A percentile compares a stretch with the other conserved stretches of the same genome.
These are phyloP conservation scores for Volutella citrinella DNA, from an alignment of 2,329 filamentous ascomycete genomes.

Conservation along the genomic window DNA sequence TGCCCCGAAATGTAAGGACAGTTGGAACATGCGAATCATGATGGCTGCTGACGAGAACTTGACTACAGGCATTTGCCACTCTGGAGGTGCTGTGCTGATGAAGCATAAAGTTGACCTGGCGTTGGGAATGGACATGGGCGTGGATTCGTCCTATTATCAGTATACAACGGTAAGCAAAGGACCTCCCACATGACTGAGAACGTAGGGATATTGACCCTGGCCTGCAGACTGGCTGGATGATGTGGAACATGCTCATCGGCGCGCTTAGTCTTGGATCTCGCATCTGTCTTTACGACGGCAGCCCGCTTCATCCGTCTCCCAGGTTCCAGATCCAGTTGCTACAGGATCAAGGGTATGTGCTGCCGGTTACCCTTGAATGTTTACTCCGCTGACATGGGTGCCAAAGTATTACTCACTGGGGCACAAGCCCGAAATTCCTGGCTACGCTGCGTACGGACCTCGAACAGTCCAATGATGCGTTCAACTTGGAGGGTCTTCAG, in stretches of 20 bases:
- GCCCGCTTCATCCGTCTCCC: slow-evolving; percentile 1
- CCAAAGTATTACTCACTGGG: neutral
- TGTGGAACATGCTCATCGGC: slow-evolving; percentile 1
- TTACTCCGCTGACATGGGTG: slow-evolving; percentile 1
- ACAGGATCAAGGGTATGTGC: neutral
- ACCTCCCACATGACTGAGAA: slow-evolving; percentile 1
- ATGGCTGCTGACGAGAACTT: too few relatives aligned
- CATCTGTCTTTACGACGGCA: neutral
- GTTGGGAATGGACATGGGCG: neutral
- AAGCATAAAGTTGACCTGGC: neutral
- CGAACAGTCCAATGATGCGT: too few relatives aligned
- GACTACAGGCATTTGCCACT: neutral
- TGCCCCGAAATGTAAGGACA: slow-evolving; percentile 1
- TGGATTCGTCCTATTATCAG: slow-evolving; percentile 1
- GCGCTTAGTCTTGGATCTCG: neutral
- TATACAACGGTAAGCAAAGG: slow-evolving; percentile 1
- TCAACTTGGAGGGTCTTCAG: too few relatives aligned
- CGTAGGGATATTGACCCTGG: too few relatives aligned
- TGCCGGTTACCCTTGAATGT: neutral
- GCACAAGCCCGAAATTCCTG: slow-evolving; percentile 1
- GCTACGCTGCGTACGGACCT: neutral
- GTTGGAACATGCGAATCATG: too few relatives aligned
- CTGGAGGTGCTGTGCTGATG: neutral
- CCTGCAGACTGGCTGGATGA: slow-evolving; percentile 1
- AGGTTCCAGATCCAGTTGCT: neutral